Base-by-base conservation (phyloP, 116 monocot species). In the Iris pallida region DNA sequence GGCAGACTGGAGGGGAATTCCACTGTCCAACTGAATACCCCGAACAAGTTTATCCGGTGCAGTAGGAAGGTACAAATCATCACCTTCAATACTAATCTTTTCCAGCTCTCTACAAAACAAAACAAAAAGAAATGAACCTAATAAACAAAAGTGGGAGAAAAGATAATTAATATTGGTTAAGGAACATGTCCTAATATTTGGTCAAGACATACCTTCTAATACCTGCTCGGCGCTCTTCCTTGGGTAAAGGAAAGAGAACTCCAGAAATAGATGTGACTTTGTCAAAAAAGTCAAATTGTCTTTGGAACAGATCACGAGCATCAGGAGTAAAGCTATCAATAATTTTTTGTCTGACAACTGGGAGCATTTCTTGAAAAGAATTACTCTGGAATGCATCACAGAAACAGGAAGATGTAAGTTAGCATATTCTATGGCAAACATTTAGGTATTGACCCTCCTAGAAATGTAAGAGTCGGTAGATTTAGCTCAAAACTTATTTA, bases 191-290 rank as follows among this genome's bases (percentile, higher is more conserved):
- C 30, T 30, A 30, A 30, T 51, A 51, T 51, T 9, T 51, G 41
- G n/a, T 56, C 19, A 61, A 54, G 43, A 4, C 72, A 3, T 85
- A 97, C 97, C 83, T 90, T 83, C 73, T 80, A 46, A 98, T 98
- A 74, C 88, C 98, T 14, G 93, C 90, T 54, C 98, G 76, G 4
- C 98, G 81, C 55, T 93, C 93, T 80, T 93, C 98, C 79, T 98
- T 98, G 9, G 93, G 98, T 47, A 98, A 71, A 69, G 83, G 98
- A 76, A 90, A 88, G 49, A 98, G 79, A 62, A 84, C 90, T 76
- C 98, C 98, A 68, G 98, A 98, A 68, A 98, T 98, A 74, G 93
- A 93, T 61, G 98, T 98, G 42, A 98, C 98, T 67, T 92, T 82
- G 46, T 93, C 93, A 67, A 98, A 98, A 76, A 98, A 98, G n/a